Base-by-base conservation (phyloP, 2,329 filamentous ascomycete species). In the Cordyceps tenuipes region DNA sequence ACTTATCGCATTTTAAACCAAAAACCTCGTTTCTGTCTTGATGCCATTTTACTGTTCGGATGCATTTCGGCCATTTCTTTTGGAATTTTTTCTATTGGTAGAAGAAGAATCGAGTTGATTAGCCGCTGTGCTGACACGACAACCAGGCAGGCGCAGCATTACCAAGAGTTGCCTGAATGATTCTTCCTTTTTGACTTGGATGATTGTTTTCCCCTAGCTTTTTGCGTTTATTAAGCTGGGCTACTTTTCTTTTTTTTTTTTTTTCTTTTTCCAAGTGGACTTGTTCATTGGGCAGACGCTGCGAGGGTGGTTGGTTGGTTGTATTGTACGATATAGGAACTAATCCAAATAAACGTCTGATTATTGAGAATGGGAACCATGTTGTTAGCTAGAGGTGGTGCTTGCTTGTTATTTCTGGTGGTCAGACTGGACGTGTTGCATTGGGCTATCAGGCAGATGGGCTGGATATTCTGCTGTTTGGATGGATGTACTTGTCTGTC, bases 261-360 rank as follows among this genome's bases (percentile, higher is more conserved):
- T 36, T 36, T 51, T 31, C 29, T 39, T 19, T 47, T n/a, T 54
- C 44, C 21, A 19, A 23, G 43, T 26, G 57, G 41, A 47, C 39
- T 47, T 47, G 39, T 50, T 49, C 39, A 59, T 34, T 44, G 21
- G 41, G 31, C 36, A 29, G 26, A 41, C 44, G 17, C 36, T 47
- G 34, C 31, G 57, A 47, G 15, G 34, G 19, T 13, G 50, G 29
- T 34, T 13, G 50, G 29, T 34, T 17, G 39, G 57, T 31, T 58
- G 46, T 48, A 59, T 54, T 59, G 57, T 59, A 59, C 50, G 49
- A 54, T 59, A 59, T 51, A 59, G 57, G 57, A 48, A 43, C n/a
- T 47, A 47, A 53, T 48, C 43, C 50, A 23, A 59, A 59, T 59
- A 59, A 59, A 59, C 39, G 50, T 53, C 44, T 52, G n/a, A 47